Conservation (phyloP, 371 early-diverging fungal genomes). For the Apophysomyces trapeziformis region DNA sequence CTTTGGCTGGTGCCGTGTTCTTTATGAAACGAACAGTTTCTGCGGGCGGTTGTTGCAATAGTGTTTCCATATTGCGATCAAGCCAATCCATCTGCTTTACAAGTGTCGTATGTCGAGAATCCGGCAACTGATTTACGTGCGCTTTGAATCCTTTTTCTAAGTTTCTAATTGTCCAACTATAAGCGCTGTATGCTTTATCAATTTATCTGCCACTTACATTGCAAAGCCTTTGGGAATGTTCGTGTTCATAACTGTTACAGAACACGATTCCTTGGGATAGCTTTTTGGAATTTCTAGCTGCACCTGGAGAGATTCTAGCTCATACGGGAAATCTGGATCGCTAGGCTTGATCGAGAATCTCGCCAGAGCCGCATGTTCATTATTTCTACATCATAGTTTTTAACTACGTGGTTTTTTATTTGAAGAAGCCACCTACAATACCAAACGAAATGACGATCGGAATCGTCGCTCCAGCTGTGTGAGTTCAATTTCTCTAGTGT, state of each 20-base stretch:
- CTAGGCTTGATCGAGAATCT: constrained; percentile 59
- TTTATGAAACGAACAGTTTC: constrained; percentile 59
- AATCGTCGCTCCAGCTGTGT: constrained; percentile 27
- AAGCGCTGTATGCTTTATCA: no score
- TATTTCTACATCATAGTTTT: constrained; percentile 19
- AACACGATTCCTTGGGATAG: constrained; percentile 46
- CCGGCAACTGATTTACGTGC: constrained; percentile 20
- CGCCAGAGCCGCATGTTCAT: constrained; percentile 29
- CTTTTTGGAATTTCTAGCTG: constrained; percentile 53
- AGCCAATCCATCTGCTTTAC: constrained; percentile 63
- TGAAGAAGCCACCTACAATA: constrained; percentile 7
- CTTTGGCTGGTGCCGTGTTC: constrained; percentile 10
- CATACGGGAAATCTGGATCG: constrained; percentile 82
- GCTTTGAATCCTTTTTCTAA: constrained; percentile 52
- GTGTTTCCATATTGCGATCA: constrained; percentile 58
- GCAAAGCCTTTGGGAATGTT: constrained; percentile 71
- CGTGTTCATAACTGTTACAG: constrained; percentile 59
- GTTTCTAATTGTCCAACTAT: constrained; percentile 27
- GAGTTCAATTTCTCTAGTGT: constrained; percentile 17
- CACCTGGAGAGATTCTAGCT: constrained; percentile 61
- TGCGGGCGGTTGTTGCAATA: constrained; percentile 62
- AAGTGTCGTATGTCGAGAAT: constrained; percentile 35
- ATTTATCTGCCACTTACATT: constrained; percentile 36
- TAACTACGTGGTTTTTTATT: neutral
- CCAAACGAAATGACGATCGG: constrained; percentile 21